These are phyloP conservation scores for Discostella stelligera DNA, from an alignment of 352 stramenopile species.

Conservation along the genomic window DNA sequence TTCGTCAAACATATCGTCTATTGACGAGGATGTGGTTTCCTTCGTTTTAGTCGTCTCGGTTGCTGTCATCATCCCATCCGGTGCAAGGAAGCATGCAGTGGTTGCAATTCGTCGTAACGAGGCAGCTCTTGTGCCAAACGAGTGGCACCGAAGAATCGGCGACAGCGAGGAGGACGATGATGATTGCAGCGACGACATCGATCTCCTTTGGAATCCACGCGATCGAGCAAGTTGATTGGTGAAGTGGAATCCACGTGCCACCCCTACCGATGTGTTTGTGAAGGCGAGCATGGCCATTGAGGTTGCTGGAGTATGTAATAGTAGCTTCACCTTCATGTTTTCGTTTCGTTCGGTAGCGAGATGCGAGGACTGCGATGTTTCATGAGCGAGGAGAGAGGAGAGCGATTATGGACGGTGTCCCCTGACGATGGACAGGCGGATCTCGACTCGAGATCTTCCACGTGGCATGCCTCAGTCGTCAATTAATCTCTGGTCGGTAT, in stretches of 20 bases:
- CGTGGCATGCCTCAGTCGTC: too few species aligned
- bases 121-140: background rate
- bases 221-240: conserved; percentile 12
- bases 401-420: too few species aligned
- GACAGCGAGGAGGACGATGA: background rate
- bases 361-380: too few species aligned
- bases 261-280: conserved; percentile 18
- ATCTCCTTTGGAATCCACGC: background rate
- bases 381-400: too few species aligned
- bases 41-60: background rate
- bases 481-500: too few species aligned
- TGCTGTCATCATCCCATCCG: conserved; percentile 7
- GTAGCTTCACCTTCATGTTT: conserved; percentile 8
- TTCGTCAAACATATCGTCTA: conserved; percentile 13
- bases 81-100: conserved; percentile 13
- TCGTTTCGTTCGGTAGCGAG: too few species aligned
- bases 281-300: conserved; percentile 36
- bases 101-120: background rate
- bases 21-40: background rate
- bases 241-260: conserved; percentile 30
- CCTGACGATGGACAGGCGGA: too few species aligned
- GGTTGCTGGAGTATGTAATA: conserved; percentile 2
- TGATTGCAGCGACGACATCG: background rate
- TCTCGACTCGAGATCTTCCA: too few species aligned
- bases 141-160: background rate